phyloP scores from a whole-genome alignment of 108 stramenopile genomes.

The Bacterosira constricta region DNA sequence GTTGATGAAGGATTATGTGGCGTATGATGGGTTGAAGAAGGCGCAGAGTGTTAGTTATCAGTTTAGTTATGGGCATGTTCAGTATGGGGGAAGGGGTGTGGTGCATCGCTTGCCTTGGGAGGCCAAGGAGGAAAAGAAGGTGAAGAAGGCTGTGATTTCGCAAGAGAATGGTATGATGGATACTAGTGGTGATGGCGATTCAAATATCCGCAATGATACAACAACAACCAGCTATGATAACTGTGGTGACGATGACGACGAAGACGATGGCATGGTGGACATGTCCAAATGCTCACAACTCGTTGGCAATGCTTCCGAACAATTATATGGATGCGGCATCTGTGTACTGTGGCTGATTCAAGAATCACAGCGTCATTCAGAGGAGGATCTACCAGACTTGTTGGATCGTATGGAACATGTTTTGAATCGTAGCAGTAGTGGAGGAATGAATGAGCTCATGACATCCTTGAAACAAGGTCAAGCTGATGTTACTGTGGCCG shows the following conservation, averaged over 20 bases:
- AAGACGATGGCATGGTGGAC: constrained; percentile 78
- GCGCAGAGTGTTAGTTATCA: constrained; percentile 79
- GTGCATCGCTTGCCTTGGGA: constrained; percentile 88
- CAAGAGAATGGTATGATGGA: constrained; percentile 24
- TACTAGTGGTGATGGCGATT: constrained; percentile 14
- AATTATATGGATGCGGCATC: constrained; percentile 82
- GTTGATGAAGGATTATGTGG: constrained; percentile 89
- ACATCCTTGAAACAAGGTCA: constrained; percentile 13
- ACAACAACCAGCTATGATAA: background rate
- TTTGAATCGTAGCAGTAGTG: constrained; percentile 58
- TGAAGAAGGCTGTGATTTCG: constrained; percentile 26
- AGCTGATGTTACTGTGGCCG: background rate
- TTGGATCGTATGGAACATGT: constrained; percentile 56
- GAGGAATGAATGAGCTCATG: constrained; percentile 49
- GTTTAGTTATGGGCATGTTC: constrained; percentile 89
- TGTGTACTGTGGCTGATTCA: constrained; percentile 74
- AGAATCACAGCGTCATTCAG: constrained; percentile 48
- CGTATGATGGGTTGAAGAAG: constrained; percentile 81
- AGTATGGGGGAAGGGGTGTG: constrained; percentile 88
- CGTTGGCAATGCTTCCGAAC: constrained; percentile 60
- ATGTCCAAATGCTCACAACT: constrained; percentile 85
- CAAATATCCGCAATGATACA: constrained; percentile 3
- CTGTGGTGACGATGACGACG: constrained; percentile 53
- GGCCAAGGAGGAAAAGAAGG: constrained; percentile 26
- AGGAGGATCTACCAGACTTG: constrained; percentile 57